Evolutionary conservation across 2,329 filamentous ascomycete species (phyloP).

Genomic region (Fusarium sublunatum): DNA sequence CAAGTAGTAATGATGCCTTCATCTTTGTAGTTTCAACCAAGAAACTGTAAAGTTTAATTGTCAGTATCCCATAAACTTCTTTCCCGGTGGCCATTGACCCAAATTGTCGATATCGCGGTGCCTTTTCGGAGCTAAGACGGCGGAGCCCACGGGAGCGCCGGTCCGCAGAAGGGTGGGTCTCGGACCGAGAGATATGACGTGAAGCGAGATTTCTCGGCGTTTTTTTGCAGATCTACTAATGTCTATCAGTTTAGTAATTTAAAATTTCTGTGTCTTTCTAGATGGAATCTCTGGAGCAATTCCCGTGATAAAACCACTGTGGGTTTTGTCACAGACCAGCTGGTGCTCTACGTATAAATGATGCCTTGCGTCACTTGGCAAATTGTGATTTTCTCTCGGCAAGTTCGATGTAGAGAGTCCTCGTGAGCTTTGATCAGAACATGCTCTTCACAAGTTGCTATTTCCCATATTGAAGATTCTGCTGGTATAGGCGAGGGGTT

Average conservation of each 20-base stretch:
- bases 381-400: constrained; percentile 2
- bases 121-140: constrained; percentile 27
- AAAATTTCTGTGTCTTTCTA: neutral
- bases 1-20: no score
- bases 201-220: constrained; percentile 15
- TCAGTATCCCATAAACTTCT: neutral
- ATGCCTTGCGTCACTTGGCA: constrained; percentile 21
- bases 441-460: neutral
- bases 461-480: no score
- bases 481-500: no score
- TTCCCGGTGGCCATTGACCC: constrained; percentile 1
- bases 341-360: constrained; percentile 11
- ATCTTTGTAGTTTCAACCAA: neutral
- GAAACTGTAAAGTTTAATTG: no score
- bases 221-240: constrained; percentile 15
- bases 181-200: constrained; percentile 36
- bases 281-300: neutral
- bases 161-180: constrained; percentile 28
- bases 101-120: constrained; percentile 19
- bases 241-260: constrained; percentile 3
- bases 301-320: neutral
- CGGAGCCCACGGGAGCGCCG: constrained; percentile 28
- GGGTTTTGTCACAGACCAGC: neutral
- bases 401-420: constrained; percentile 2
- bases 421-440: neutral